phyloP scores from a whole-genome alignment of 2,329 filamentous ascomycete genomes.

The Ceratocystis huliohia region DNA sequence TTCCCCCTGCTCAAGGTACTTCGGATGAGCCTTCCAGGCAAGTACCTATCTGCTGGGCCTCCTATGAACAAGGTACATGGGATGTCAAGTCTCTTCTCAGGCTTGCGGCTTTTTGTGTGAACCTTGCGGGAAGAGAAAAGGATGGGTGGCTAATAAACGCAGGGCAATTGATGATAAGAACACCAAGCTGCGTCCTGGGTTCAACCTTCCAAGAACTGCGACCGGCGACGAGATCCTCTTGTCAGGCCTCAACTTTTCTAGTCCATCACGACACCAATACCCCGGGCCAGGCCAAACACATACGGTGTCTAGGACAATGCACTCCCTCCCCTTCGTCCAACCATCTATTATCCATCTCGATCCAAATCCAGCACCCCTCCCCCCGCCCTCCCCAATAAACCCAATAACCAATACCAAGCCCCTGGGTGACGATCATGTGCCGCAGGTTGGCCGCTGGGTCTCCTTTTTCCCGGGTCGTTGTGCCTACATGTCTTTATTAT shows the following conservation, averaged over 20 bases:
- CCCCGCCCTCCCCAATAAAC: background rate
- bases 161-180: background rate
- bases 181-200: background rate
- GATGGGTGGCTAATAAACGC: background rate
- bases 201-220: too few species aligned
- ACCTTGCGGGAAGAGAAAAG: background rate
- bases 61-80: constrained; percentile 4
- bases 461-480: background rate
- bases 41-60: background rate
- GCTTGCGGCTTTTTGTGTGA: background rate
- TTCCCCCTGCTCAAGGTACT: background rate
- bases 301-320: too few species aligned
- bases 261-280: too few species aligned
- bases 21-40: background rate
- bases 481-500: background rate
- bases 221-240: too few species aligned
- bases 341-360: background rate
- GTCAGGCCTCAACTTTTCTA: too few species aligned
- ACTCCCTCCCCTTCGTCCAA: background rate
- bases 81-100: background rate
- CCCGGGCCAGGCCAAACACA: too few species aligned
- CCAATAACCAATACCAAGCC: background rate
- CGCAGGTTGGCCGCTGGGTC: background rate
- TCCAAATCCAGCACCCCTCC: background rate
- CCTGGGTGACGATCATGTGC: constrained; percentile 5